Conservation (phyloP, 768 basidiomycete species). For the Heimioporus sp. region DNA sequence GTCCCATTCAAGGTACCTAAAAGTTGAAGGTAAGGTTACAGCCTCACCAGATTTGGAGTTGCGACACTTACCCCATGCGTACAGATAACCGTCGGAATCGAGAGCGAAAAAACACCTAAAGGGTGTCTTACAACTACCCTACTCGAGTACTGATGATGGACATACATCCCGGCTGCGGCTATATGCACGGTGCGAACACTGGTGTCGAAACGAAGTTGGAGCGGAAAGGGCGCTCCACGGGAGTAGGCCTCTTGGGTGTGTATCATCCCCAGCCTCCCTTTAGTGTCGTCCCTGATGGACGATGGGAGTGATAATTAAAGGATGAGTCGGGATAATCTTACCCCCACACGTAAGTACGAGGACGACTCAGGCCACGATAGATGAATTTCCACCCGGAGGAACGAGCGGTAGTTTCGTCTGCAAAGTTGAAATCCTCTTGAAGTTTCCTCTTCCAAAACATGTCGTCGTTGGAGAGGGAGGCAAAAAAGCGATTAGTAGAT, state of each 20-base stretch:
- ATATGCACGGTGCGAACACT: conserved; percentile 66
- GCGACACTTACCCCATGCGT: conserved; percentile 69
- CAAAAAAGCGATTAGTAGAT: conserved; percentile 64
- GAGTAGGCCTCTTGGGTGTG: conserved; percentile 33
- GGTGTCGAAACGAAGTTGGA: conserved; percentile 53
- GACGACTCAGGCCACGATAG: conserved; percentile 66
- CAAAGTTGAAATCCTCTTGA: conserved; percentile 74
- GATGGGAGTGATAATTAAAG: conserved; percentile 1
- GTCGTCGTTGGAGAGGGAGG: conserved; percentile 61
- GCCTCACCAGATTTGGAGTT: not conserved
- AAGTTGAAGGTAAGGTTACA: conserved; percentile 22
- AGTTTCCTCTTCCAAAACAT: conserved; percentile 77
- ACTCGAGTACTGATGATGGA: conserved; percentile 6
- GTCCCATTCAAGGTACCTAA: conserved; percentile 62
- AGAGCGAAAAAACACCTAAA: conserved; percentile 84
- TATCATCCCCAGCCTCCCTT: conserved; percentile 62
- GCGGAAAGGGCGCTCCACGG: conserved; percentile 59
- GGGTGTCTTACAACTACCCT: not conserved
- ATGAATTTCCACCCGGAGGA: conserved; percentile 78
- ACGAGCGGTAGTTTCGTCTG: conserved; percentile 67
- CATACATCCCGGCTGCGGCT: conserved; percentile 81
- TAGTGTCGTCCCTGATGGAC: conserved; percentile 48
- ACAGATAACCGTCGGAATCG: conserved; percentile 67
- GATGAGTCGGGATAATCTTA: conserved; percentile 27
- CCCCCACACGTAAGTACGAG: conserved; percentile 59